These are phyloP conservation scores for Apiospora rasikravindrae DNA, from an alignment of 2,329 filamentous ascomycete species.

Conservation along the genomic window DNA sequence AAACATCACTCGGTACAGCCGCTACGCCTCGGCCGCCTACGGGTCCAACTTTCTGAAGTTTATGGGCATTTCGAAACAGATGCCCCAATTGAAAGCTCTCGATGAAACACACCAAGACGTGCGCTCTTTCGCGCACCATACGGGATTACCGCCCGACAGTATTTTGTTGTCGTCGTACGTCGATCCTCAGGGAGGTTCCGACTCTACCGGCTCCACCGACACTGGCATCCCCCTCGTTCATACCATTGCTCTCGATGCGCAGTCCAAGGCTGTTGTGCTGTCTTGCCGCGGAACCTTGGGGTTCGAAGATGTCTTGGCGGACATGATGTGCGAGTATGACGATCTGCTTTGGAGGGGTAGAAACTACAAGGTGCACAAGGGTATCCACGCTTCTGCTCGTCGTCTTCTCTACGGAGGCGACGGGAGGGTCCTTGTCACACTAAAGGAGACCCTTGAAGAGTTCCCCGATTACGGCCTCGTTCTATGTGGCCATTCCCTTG, in stretches of 20 bases:
- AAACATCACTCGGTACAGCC: conserved; percentile 69
- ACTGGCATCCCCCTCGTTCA: conserved; percentile 74
- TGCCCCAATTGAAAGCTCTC: conserved; percentile 47
- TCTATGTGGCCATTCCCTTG: conserved; percentile 72
- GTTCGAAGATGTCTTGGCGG: conserved; percentile 75
- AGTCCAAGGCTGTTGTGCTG: conserved; percentile 74
- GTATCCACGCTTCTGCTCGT: conserved; percentile 73
- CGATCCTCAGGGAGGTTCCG: conserved; percentile 70
- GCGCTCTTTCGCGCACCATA: conserved; percentile 68
- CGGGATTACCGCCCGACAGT: conserved; percentile 60
- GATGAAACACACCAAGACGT: conserved; percentile 64
- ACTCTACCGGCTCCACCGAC: conserved; percentile 66
- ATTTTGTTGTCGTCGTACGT: conserved; percentile 74
- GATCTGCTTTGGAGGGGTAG: conserved; percentile 67
- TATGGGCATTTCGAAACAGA: conserved; percentile 63
- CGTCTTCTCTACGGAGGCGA: conserved; percentile 71
- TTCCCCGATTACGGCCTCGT: conserved; percentile 74
- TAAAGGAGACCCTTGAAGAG: conserved; percentile 68
- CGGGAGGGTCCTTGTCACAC: conserved; percentile 68
- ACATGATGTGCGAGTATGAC: conserved; percentile 77
- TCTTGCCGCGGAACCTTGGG: conserved; percentile 74
- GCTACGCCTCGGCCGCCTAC: conserved; percentile 70
- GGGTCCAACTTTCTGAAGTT: conserved; percentile 67
- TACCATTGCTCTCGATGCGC: conserved; percentile 74
- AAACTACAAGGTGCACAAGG: conserved; percentile 74